These are phyloP conservation scores for Crassisporium funariophilum DNA, from an alignment of 768 basidiomycete genomes.

Conservation along the genomic window DNA sequence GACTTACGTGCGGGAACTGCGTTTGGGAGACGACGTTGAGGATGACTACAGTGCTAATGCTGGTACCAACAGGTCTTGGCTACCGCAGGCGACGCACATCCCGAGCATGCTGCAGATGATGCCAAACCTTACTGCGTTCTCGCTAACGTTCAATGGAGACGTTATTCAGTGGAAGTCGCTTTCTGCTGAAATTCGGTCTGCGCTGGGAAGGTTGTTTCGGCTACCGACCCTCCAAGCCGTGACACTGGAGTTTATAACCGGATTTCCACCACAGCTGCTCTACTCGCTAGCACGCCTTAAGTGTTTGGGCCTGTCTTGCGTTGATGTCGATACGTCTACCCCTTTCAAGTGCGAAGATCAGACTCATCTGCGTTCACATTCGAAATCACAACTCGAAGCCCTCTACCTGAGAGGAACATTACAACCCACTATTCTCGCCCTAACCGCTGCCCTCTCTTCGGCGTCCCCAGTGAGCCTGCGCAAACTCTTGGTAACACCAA, in stretches of 20 bases:
- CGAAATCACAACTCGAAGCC: constrained; percentile 5
- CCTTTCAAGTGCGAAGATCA: too few relatives aligned
- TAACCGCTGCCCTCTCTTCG: constrained; percentile 7
- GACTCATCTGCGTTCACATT: background rate
- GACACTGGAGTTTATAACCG: constrained; percentile 20
- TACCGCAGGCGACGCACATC: constrained; percentile 11
- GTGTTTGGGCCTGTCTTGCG: constrained; percentile 19
- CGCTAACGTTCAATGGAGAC: constrained; percentile 22
- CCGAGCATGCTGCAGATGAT: constrained; percentile 15
- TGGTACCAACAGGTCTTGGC: constrained; percentile 7
- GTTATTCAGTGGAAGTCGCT: constrained; percentile 18
- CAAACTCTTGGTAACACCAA: constrained; percentile 22
- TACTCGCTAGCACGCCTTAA: constrained; percentile 8
- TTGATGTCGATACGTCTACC: constrained; percentile 13
- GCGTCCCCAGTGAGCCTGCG: constrained; percentile 4
- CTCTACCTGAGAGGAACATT: constrained; percentile 20
- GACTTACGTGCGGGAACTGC: constrained; percentile 18
- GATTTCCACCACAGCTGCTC: constrained; percentile 15
- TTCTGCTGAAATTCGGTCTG: constrained; percentile 7
- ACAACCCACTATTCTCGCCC: constrained; percentile 12
- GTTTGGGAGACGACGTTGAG: constrained; percentile 22
- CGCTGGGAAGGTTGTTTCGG: constrained; percentile 10
- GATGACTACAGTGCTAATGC: constrained; percentile 13
- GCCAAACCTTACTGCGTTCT: constrained; percentile 16
- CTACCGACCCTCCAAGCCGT: constrained; percentile 15